Evolutionary conservation across 768 basidiomycete species (phyloP), one percentile per base, ranked within the genome.

Genomic region (Rhodotorula taiwanensis): DNA sequence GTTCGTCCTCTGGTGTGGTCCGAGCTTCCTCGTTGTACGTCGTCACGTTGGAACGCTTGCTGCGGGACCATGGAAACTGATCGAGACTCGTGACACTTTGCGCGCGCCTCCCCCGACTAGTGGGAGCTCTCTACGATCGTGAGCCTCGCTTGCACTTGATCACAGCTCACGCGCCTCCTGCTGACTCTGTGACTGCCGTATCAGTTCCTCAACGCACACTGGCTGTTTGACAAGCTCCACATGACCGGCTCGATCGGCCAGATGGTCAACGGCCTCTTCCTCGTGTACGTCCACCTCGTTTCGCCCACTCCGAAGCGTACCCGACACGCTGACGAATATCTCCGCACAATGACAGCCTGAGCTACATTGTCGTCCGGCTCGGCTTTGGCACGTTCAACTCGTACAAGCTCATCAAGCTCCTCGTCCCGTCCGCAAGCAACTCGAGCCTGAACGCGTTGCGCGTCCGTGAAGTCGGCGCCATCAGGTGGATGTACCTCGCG

Each of bases 71-170:
- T 10, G 50, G 20, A 6, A 34, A 31, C 54, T 55, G n/a, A n/a
- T n/a, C n/a, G n/a, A n/a, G n/a, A n/a, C n/a, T n/a, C n/a, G n/a
- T n/a, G 20, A 62, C 33, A 3, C 13, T 41, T 5, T 31, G 2
- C 21, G 1, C 14, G 36, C 5, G 31, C 15, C 8, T 8, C 52
- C 20, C n/a, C n/a, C n/a, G n/a, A n/a, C n/a, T n/a, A 68, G 67
- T 69, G 67, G 67, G 67, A 69, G 51, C 20, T 59, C 23, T 69
- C 67, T 48, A 65, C 67, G 1, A 69, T 69, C 51, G 62, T 63
- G 11, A 8, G 30, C 39, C 3, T 45, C 36, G 9, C 28, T n/a
- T n/a, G n/a, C n/a, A n/a, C n/a, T n/a, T n/a, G n/a, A n/a, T n/a
- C n/a, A n/a, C 16, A 2, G 6, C 21, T 42, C 16, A 10, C 34